Conservation (phyloP, 768 basidiomycete species). For the Dacryopinax primogenitus region DNA sequence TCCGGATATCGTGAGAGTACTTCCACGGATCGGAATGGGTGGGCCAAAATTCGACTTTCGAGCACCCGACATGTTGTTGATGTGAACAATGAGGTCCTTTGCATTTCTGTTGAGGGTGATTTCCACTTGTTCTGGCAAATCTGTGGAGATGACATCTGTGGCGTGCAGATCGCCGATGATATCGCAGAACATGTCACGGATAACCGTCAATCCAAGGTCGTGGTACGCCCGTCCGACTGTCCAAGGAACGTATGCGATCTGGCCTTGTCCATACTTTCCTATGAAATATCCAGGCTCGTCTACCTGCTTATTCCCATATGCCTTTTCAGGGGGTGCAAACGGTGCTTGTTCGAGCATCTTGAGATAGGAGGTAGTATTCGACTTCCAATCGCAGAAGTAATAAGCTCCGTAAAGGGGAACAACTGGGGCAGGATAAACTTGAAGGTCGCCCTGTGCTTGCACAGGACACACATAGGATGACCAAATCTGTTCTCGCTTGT, state of each 20-base stretch:
- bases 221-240: neutral
- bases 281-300: neutral
- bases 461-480: neutral
- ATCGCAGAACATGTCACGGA: neutral
- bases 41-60: neutral
- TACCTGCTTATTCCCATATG: neutral
- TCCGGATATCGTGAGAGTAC: neutral
- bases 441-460: neutral
- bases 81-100: neutral
- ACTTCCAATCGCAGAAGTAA: neutral
- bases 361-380: neutral
- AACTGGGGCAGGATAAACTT: neutral
- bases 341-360: constrained; percentile 6
- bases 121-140: neutral
- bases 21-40: neutral
- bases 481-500: constrained; percentile 2
- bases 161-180: neutral
- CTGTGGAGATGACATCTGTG: neutral
- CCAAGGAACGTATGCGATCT: neutral
- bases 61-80: neutral
- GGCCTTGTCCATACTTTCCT: neutral
- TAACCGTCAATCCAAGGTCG: neutral
- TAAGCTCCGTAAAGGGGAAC: neutral
- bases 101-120: neutral
- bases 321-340: neutral